A percentile compares a stretch with the other conserved stretches of the same genome.
phyloP scores from a whole-genome alignment of 441 rosid genomes.

The Syzygium syzygioides region DNA sequence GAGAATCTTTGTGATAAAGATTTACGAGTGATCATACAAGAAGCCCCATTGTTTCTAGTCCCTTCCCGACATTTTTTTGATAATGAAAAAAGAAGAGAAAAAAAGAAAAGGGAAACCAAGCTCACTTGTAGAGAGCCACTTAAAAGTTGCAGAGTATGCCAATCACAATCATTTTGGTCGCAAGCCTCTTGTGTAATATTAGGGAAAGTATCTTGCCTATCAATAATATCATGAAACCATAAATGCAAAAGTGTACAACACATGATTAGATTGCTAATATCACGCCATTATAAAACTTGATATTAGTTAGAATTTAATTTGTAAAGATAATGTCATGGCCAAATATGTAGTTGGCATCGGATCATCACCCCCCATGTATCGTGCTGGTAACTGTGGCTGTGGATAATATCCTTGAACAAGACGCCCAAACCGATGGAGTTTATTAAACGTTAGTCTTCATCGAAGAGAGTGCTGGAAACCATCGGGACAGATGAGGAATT shows the following conservation, averaged over 20 bases:
- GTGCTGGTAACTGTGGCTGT: not conserved
- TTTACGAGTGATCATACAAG: not conserved
- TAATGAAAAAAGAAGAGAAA: not conserved
- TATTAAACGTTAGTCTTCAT: not conserved
- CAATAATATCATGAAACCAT: not conserved
- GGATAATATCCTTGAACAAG: not conserved
- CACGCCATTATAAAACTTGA: not conserved
- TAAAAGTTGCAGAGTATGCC: not conserved
- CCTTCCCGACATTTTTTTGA: not conserved
- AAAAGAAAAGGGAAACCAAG: not conserved
- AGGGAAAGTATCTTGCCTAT: not conserved
- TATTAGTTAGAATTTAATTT: not conserved
- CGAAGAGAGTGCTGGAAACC: not conserved
- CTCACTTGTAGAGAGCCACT: not conserved
- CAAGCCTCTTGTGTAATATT: not conserved
- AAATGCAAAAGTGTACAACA: not conserved
- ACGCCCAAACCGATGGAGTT: not conserved
- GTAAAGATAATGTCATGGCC: not conserved
- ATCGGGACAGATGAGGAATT: not conserved
- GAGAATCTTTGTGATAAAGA: not conserved
- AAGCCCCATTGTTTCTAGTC: not conserved
- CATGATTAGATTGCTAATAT: not conserved
- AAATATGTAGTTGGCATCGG: not conserved
- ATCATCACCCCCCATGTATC: not conserved
- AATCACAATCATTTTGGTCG: not conserved